Percentiles rank a stretch among this genome's conserved stretches.
phyloP scores from a whole-genome alignment of 129 eudicot genomes.

The Centaurea solstitialis region DNA sequence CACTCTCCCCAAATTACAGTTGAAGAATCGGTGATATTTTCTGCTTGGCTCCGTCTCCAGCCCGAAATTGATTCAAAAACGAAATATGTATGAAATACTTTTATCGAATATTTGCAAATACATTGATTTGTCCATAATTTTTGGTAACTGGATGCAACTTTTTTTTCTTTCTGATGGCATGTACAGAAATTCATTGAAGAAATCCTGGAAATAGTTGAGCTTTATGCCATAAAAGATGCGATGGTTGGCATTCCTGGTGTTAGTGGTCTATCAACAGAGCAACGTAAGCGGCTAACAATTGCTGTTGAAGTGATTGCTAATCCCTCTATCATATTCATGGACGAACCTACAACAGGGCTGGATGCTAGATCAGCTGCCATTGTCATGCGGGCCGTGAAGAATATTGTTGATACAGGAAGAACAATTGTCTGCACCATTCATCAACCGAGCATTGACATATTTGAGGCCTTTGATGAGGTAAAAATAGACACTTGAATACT shows the following conservation, averaged over 20 bases:
- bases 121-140: background rate
- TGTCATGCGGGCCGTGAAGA: conserved; percentile 69
- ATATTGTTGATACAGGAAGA: conserved; percentile 62
- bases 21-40: conserved; percentile 71
- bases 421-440: conserved; percentile 74
- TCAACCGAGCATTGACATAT: conserved; percentile 73
- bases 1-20: conserved; percentile 86
- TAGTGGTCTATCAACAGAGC: conserved; percentile 68
- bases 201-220: conserved; percentile 62
- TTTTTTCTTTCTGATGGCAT: background rate
- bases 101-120: background rate
- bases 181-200: conserved; percentile 54
- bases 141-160: background rate
- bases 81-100: conserved; percentile 49
- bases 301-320: conserved; percentile 74
- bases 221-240: conserved; percentile 50
- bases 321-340: conserved; percentile 72
- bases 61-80: conserved; percentile 61
- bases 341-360: conserved; percentile 72
- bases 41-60: conserved; percentile 92
- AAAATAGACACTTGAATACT: too few species aligned
- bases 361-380: conserved; percentile 76
- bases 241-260: conserved; percentile 66
- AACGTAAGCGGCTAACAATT: conserved; percentile 67
- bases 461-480: conserved; percentile 81